Base-by-base conservation (phyloP, 2,329 filamentous ascomycete genomes). In the Pyricularia grisea region DNA sequence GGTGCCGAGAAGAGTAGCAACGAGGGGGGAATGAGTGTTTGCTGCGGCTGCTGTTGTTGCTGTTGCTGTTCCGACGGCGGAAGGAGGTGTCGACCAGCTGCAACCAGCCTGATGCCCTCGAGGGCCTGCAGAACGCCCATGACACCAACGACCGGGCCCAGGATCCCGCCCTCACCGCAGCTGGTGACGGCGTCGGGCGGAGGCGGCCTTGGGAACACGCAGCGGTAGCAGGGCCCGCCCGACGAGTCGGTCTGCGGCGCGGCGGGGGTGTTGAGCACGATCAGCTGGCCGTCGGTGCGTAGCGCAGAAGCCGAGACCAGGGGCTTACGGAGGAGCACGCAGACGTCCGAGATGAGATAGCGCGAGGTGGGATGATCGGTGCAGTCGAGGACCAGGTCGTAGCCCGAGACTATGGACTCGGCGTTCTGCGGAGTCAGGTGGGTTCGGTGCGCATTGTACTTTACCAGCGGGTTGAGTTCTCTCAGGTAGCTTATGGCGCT, bases 121-220 rank as follows among this genome's bases (percentile, higher is more conserved):
- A 97, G 82, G 0, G 95, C 94, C 80, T 98, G 95, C 69, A 98
- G 80, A 0, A 97, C 89, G 9, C 95, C 95, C 92, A 99, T 97
- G 0, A 89, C 85, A 0, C 95, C 95, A 0, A 99, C 95, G 0
- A 97, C 93, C 0, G 95, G 94, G 0, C 95, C 95, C 1, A 99
- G 75, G 10, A 99, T 93, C 0, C 95, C 95, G 11, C 94, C 94
- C 77, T 99, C 95, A 60, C 94, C 93, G 75, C 95, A 99, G 70
- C 90, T 93, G 1, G 92, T 84, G 0, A 97, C 90, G 69, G 88
- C 93, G 61, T 92, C 91, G 0, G 92, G 87, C 0, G 94, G 93
- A 0, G 95, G 94, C 0, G 95, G 94, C 55, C 86, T 90, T 0
- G 93, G 94, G 74, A 97, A 99, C 14, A 98, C 87, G 76, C 95